Evolutionary conservation across 441 rosid genomes (phyloP).

Genomic region (Populus tomentosa): DNA sequence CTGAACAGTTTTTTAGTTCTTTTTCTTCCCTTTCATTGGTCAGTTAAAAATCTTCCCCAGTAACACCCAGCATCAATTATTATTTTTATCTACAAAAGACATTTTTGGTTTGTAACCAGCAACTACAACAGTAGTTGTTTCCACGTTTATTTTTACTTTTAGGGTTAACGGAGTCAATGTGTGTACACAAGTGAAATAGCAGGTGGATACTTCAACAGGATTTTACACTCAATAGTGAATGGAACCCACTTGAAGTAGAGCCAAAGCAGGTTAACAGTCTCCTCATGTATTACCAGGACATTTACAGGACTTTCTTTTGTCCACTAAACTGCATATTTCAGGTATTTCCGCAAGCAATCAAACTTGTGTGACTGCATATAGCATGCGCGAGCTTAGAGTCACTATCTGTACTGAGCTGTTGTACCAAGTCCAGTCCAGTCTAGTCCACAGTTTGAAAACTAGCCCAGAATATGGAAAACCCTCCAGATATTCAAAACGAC

Average conservation of each 20-base stretch:
- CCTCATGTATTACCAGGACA: constrained; percentile 1
- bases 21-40: no score
- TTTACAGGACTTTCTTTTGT: constrained; percentile 1
- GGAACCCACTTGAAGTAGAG: constrained; percentile 4
- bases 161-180: background rate
- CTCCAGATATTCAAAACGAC: constrained; percentile 14
- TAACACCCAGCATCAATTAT: no score
- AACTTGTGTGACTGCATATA: constrained; percentile 8
- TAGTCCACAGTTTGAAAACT: background rate
- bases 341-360: constrained; percentile 13
- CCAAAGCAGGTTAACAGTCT: constrained; percentile 5
- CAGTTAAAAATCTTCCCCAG: no score
- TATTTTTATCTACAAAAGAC: background rate
- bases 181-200: background rate
- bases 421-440: background rate
- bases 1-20: no score
- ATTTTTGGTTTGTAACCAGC: background rate
- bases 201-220: background rate
- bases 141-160: background rate
- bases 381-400: constrained; percentile 19
- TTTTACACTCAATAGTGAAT: background rate
- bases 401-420: background rate
- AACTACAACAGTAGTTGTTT: background rate
- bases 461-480: constrained; percentile 16
- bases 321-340: background rate